Percentiles rank a stretch among this genome's conserved stretches.
Evolutionary conservation across 2,329 filamentous ascomycete genomes (phyloP).

Genomic region (Apiospora kogelbergensis): DNA sequence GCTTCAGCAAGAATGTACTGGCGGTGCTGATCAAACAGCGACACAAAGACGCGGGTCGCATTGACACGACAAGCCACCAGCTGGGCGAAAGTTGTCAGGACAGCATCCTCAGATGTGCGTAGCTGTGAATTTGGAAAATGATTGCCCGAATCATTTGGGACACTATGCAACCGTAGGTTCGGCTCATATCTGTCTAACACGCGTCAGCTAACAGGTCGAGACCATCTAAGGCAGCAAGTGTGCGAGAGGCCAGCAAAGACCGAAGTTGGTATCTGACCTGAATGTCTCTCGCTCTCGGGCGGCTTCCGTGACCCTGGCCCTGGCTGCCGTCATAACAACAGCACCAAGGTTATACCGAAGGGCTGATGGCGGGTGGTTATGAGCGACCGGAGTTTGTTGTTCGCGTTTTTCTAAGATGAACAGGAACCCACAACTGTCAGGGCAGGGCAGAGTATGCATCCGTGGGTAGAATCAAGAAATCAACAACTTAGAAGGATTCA

Average conservation of each 20-base stretch:
- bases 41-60: constrained; percentile 44
- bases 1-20: constrained; percentile 54
- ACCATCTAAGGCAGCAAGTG: too few species aligned
- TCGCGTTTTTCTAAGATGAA: neutral
- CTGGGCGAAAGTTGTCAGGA: constrained; percentile 50
- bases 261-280: neutral
- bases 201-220: neutral
- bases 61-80: constrained; percentile 44
- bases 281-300: constrained; percentile 1
- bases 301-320: neutral
- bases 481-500: neutral
- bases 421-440: neutral
- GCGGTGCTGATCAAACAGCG: constrained; percentile 48
- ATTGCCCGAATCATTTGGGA: neutral
- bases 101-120: neutral
- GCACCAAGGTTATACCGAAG: neutral
- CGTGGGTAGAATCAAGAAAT: neutral
- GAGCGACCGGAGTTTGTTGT: neutral
- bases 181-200: neutral
- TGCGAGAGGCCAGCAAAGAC: neutral
- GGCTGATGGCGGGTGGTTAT: neutral
- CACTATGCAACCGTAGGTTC: neutral
- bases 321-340: neutral
- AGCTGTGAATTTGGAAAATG: neutral
- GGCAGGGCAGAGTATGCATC: neutral